Conservation (phyloP, 768 basidiomycete species). For the Stropharia rugosoannulata region DNA sequence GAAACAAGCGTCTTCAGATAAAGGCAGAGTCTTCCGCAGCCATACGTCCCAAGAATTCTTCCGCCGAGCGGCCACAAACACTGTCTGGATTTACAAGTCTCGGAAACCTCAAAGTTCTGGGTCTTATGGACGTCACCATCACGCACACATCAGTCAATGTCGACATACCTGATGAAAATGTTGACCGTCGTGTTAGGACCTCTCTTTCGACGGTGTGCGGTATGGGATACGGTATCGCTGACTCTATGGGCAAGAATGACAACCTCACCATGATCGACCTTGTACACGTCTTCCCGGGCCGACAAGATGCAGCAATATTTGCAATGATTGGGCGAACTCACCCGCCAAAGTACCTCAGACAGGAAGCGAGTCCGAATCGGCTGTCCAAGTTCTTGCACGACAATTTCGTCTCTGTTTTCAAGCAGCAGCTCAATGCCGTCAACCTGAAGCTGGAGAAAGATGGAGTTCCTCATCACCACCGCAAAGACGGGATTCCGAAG, state of each 20-base stretch:
- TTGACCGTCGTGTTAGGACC: constrained; percentile 89
- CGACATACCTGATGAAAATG: constrained; percentile 80
- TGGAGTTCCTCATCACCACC: constrained; percentile 22
- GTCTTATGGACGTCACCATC: constrained; percentile 97
- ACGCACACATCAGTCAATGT: constrained; percentile 53
- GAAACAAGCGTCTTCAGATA: constrained; percentile 96
- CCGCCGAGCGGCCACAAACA: constrained; percentile 22
- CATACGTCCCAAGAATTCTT: constrained; percentile 3
- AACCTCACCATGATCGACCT: constrained; percentile 89
- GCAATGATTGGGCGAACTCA: constrained; percentile 91
- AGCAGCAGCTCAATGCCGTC: constrained; percentile 51
- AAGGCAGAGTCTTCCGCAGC: constrained; percentile 56
- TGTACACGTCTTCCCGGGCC: constrained; percentile 81
- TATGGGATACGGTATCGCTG: constrained; percentile 96
- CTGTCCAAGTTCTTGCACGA: constrained; percentile 86
- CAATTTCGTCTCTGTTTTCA: constrained; percentile 67
- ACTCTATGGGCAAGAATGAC: constrained; percentile 80
- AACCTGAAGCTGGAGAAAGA: constrained; percentile 35
- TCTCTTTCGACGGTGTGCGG: constrained; percentile 85
- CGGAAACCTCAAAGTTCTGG: constrained; percentile 82
- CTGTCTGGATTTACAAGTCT: constrained; percentile 88
- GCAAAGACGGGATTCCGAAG: constrained; percentile 54
- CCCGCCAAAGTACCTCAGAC: constrained; percentile 36
- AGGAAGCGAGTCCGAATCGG: constrained; percentile 57
- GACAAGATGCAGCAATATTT: constrained; percentile 83